Evolutionary conservation across 495 filamentous ascomycete genomes (phyloP).

Genomic region (Aspergillus saccharolyticus): DNA sequence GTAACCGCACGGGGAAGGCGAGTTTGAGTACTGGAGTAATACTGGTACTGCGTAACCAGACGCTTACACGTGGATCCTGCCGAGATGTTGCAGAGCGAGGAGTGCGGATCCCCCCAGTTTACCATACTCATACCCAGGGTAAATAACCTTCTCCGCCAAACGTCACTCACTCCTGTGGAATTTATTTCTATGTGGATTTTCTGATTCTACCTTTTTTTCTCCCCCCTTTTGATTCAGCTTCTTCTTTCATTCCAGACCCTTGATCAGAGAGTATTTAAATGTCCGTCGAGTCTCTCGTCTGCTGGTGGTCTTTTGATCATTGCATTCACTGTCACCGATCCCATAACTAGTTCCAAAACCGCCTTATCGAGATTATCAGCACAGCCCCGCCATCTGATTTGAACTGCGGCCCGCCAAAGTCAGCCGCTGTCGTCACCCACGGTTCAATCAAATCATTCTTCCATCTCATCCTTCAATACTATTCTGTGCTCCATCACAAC

Average conservation of each 20-base stretch:
- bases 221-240: background rate
- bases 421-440: slow-evolving; percentile 29
- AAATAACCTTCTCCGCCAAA: background rate
- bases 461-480: background rate
- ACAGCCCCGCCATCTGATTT: slow-evolving; percentile 8
- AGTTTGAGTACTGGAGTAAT: background rate
- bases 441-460: slow-evolving; percentile 14
- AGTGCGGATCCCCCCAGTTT: background rate
- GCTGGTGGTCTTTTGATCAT: background rate
- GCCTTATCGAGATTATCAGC: slow-evolving; percentile 5
- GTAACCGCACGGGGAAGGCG: background rate
- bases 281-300: background rate
- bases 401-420: slow-evolving; percentile 17
- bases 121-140: background rate
- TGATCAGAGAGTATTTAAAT: background rate
- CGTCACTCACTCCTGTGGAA: background rate
- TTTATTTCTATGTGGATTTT: background rate
- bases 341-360: background rate
- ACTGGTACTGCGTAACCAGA: background rate
- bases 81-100: background rate
- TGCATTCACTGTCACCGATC: background rate
- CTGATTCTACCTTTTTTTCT: background rate
- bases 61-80: slow-evolving; percentile 3
- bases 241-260: background rate
- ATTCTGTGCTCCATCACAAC: background rate